A percentile compares a stretch with the other conserved stretches of the same genome.
Evolutionary conservation across 1,284 basidiomycete genomes (phyloP).

Genomic region (Boletus nobilissimus): DNA sequence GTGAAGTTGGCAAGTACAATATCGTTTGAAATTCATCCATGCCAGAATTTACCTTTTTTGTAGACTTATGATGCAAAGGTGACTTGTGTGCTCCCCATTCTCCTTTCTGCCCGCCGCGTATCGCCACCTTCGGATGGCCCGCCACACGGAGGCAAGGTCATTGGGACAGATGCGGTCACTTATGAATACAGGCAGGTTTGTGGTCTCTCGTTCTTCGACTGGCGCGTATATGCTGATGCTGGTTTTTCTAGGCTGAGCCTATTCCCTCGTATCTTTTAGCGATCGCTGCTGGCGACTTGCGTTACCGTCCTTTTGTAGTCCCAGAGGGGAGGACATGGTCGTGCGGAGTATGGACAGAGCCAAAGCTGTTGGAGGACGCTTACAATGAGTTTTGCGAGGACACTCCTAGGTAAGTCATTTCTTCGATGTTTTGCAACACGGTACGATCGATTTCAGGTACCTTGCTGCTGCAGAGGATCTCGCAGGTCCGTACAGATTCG

Average conservation of each 20-base stretch:
- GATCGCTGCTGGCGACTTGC: slow-evolving; percentile 85
- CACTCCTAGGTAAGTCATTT: slow-evolving; percentile 75
- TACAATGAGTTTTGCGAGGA: slow-evolving; percentile 92
- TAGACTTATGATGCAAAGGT: slow-evolving; percentile 85
- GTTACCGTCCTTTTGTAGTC: slow-evolving; percentile 73
- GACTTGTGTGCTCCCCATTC: slow-evolving; percentile 79
- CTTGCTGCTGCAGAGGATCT: slow-evolving; percentile 81
- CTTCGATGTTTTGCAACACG: background rate
- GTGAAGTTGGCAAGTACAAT: slow-evolving; percentile 69
- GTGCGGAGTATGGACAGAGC: slow-evolving; percentile 92
- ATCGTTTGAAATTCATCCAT: background rate
- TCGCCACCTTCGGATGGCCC: slow-evolving; percentile 78
- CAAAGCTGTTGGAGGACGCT: slow-evolving; percentile 79
- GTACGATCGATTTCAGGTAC: slow-evolving; percentile 59
- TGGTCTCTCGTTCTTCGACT: background rate
- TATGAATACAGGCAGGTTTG: slow-evolving; percentile 79
- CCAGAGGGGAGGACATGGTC: slow-evolving; percentile 75
- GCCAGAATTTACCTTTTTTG: slow-evolving; percentile 17
- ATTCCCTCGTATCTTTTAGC: slow-evolving; percentile 92
- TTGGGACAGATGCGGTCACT: slow-evolving; percentile 74
- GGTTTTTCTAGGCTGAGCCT: slow-evolving; percentile 67
- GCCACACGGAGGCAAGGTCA: slow-evolving; percentile 72
- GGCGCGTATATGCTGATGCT: background rate
- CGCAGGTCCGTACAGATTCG: slow-evolving; percentile 84
- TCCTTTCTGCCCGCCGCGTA: slow-evolving; percentile 84